phyloP scores from a whole-genome alignment of 1,284 basidiomycete genomes.

The Ustilago curta region DNA sequence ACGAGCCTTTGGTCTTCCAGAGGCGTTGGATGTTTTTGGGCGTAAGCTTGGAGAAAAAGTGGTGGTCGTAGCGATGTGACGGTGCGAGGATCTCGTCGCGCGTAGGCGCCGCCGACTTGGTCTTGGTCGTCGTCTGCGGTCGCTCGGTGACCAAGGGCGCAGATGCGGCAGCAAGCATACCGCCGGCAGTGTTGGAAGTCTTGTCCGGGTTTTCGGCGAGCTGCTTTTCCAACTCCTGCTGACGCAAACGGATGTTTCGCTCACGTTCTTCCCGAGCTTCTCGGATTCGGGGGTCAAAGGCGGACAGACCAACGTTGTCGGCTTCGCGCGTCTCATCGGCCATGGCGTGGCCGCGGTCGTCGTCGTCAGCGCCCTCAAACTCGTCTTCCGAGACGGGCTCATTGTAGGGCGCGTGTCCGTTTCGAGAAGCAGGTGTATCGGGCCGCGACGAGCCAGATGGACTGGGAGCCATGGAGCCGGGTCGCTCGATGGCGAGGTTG shows the following conservation, averaged over 20 bases:
- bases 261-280: conserved; percentile 65
- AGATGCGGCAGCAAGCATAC: conserved; percentile 49
- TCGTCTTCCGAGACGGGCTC: conserved; percentile 69
- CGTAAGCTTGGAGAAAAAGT: conserved; percentile 67
- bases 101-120: conserved; percentile 34
- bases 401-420: conserved; percentile 51
- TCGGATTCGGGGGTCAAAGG: conserved; percentile 63
- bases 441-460: conserved; percentile 54
- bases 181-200: conserved; percentile 39
- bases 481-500: conserved; percentile 64
- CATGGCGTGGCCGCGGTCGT: conserved; percentile 49
- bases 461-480: conserved; percentile 39
- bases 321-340: conserved; percentile 64
- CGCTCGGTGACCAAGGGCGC: conserved; percentile 27
- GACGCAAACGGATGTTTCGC: conserved; percentile 62
- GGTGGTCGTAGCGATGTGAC: conserved; percentile 61
- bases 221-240: conserved; percentile 63
- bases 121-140: conserved; percentile 20
- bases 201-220: conserved; percentile 54
- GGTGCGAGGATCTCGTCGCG: conserved; percentile 66
- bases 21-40: conserved; percentile 65
- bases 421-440: conserved; percentile 54
- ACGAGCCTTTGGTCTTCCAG: conserved; percentile 58
- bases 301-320: conserved; percentile 61
- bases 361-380: conserved; percentile 64